Conservation (phyloP, 2,329 filamentous ascomycete species). For the Diaporthe citrichinensis region DNA sequence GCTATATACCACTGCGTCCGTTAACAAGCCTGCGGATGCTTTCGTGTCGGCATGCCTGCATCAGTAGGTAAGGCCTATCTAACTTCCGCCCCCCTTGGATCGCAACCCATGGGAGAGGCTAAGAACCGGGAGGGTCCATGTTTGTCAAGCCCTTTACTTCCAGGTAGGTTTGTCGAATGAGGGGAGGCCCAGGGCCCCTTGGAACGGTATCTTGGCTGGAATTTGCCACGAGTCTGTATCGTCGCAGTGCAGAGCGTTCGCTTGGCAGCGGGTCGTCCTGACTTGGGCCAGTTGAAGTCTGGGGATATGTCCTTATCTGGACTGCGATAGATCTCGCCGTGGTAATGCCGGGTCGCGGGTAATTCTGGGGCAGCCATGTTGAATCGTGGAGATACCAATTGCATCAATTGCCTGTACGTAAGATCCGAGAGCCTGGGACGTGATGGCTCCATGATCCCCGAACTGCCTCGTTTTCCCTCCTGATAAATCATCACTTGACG, state of each 20-base stretch:
- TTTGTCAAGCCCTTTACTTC: conserved; percentile 35
- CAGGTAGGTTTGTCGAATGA: not conserved
- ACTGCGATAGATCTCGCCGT: conserved; percentile 25
- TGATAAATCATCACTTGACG: not conserved
- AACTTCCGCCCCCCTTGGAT: not conserved
- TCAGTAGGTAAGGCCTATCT: conserved; percentile 28
- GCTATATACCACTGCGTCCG: conserved; percentile 14
- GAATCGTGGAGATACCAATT: conserved; percentile 34
- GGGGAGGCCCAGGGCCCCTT: not conserved
- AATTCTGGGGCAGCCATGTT: conserved; percentile 24
- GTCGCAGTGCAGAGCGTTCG: not conserved
- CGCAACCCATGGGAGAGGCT: not conserved
- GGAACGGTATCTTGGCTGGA: conserved; percentile 16
- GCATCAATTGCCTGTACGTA: conserved; percentile 29
- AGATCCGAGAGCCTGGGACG: conserved; percentile 21
- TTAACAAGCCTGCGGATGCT: conserved; percentile 14
- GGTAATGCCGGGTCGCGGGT: conserved; percentile 28
- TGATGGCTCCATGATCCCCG: conserved; percentile 2
- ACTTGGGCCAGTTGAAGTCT: conserved; percentile 27
- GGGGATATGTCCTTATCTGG: conserved; percentile 35
- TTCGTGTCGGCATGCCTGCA: conserved; percentile 15
- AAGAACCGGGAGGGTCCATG: conserved; percentile 30
- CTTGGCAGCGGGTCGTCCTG: conserved; percentile 22
- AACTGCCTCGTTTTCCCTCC: not conserved
- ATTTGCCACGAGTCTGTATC: conserved; percentile 14